Conservation (phyloP, 2,329 filamentous ascomycete species). For the Paracamarosporium sp. region DNA sequence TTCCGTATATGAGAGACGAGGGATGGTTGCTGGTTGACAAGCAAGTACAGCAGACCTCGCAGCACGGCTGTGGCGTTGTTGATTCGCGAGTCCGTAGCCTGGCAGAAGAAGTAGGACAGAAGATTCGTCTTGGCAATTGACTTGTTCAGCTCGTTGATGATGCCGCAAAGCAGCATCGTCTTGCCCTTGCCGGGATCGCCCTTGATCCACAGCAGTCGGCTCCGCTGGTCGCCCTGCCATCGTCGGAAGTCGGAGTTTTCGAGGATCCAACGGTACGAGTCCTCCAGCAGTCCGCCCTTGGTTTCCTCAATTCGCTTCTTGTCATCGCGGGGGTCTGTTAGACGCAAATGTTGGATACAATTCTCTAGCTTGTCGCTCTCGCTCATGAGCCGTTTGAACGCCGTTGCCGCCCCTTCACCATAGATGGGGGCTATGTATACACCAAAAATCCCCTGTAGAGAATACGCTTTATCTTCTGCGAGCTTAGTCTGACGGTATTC, state of each 20-base stretch:
- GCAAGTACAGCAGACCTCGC: background rate
- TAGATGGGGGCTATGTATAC: background rate
- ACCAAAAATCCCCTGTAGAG: background rate
- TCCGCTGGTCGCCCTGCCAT: background rate
- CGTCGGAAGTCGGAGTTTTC: background rate
- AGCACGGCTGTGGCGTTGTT: background rate
- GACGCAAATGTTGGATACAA: background rate
- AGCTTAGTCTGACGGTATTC: background rate
- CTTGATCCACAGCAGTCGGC: background rate
- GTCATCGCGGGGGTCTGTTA: background rate
- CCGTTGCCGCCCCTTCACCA: background rate
- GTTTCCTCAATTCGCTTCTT: background rate
- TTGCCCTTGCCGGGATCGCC: background rate
- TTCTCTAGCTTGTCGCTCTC: background rate
- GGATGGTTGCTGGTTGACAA: background rate
- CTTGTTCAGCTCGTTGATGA: background rate
- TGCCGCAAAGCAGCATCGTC: conserved; percentile 1
- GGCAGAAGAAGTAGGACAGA: conserved; percentile 1
- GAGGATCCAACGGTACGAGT: background rate
- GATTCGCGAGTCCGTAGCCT: background rate
- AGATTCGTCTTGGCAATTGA: background rate
- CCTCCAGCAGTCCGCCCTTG: background rate
- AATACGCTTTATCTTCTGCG: background rate
- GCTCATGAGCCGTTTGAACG: background rate
- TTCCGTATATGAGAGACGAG: background rate